Base-by-base conservation (phyloP, 2,329 filamentous ascomycete species). In the Didymellaceae sp. region DNA sequence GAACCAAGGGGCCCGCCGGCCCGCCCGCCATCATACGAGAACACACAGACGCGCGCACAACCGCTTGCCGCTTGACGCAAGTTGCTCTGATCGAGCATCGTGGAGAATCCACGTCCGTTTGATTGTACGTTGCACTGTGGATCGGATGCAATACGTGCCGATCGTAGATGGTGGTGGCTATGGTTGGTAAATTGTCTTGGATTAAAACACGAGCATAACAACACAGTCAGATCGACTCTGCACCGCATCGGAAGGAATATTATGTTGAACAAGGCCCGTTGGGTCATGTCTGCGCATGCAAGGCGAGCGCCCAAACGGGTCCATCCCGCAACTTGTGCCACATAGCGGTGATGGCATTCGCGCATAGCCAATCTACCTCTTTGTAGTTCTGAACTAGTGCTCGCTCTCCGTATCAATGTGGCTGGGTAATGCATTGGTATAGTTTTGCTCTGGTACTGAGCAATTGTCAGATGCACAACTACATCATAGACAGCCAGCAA, bases 251-350 rank as follows among this genome's bases (percentile, higher is more conserved):
- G 44, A 53, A 45, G 26, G 39, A 53, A 16, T 25, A 44, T 40
- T 47, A 37, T 39, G 22, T 51, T 50, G 45, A 45, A 51, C 45
- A 24, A 49, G 37, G 41, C 28, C 35, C 34, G 21, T 31, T 40
- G 45, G 41, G 24, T 39, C 40, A 40, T 26, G 41, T 41, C 28
- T 13, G 13, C 17, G 18, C 30, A 49, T 45, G 51, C 51, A 45
- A 45, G 30, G 51, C 32, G 35, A 37, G 47, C 40, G 50, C 50
- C 57, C 58, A 62, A 60, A 53, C 57, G 58, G 57, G 43, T 57
- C 54, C 55, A 63, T 62, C 51, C 58, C 53, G 57, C 58, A 52
- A 57, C 51, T 50, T 55, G 52, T 47, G 50, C 38, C 38, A 35
- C 44, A 24, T 34, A n/a, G 10, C 43, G 42, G 17, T 35, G 17